Evolutionary conservation across 352 stramenopile genomes (phyloP).

Genomic region (Blastocystis sp.): DNA sequence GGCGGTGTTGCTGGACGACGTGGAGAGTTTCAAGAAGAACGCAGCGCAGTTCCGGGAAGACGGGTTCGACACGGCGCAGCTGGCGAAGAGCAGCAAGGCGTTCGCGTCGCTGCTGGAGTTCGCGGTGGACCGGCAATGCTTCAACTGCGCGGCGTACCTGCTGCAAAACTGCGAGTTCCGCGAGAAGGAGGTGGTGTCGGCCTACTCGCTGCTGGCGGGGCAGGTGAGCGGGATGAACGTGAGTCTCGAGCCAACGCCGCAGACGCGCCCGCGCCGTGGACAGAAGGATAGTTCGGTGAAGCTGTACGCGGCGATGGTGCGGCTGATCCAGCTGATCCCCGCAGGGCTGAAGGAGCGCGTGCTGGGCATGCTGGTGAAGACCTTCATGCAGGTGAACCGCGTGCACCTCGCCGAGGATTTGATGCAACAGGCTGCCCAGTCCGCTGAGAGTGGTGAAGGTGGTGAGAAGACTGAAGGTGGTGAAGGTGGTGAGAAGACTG

Average conservation of each 20-base stretch:
- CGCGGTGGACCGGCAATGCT: not conserved
- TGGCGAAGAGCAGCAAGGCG: slow-evolving; percentile 5
- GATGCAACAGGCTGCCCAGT: not conserved
- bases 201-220: not conserved
- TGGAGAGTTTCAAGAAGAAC: slow-evolving; percentile 1
- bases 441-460: not conserved
- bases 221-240: not conserved
- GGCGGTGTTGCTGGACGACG: not conserved
- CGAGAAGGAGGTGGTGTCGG: slow-evolving; percentile 48
- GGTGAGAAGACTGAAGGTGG: not conserved
- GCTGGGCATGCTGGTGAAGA: not conserved
- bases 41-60: not conserved
- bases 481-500: not conserved
- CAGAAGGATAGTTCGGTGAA: not conserved
- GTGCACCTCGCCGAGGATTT: not conserved
- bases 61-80: not conserved
- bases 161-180: slow-evolving; percentile 45
- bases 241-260: not conserved
- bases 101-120: slow-evolving; percentile 54
- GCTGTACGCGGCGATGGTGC: not conserved
- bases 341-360: not conserved
- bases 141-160: slow-evolving; percentile 7
- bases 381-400: not conserved
- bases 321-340: not conserved
- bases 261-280: not conserved